phyloP scores from a whole-genome alignment of 345 rosid genomes.

The Erucastrum elatum region DNA sequence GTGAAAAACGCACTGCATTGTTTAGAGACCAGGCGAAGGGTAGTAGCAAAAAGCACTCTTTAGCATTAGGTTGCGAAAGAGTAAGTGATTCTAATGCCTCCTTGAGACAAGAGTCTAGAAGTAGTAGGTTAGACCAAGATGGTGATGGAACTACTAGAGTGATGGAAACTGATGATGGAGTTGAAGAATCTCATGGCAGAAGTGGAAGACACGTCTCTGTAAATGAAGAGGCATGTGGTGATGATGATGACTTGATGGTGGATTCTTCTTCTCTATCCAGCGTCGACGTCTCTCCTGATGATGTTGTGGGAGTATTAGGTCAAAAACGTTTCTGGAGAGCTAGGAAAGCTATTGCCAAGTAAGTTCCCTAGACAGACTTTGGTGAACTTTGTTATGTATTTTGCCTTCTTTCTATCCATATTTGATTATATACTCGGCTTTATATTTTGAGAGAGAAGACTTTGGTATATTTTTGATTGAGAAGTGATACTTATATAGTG shows the following conservation, averaged over 20 bases:
- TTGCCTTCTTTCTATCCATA: neutral
- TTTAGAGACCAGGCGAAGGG: constrained; percentile 30
- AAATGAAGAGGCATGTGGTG: constrained; percentile 58
- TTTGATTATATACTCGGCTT: constrained; percentile 22
- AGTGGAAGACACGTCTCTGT: constrained; percentile 35
- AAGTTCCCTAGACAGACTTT: constrained; percentile 42
- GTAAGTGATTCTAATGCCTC: constrained; percentile 26
- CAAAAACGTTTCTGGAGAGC: constrained; percentile 95
- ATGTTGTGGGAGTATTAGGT: constrained; percentile 84
- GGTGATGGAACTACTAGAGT: constrained; percentile 10
- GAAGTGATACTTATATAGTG: constrained; percentile 32
- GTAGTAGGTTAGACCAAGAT: constrained; percentile 27
- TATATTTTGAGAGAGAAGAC: constrained; percentile 28
- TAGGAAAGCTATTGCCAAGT: constrained; percentile 83
- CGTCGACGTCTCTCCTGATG: constrained; percentile 73
- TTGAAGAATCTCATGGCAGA: constrained; percentile 33
- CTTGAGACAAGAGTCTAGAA: constrained; percentile 41
- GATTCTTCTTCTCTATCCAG: constrained; percentile 67
- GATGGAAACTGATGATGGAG: constrained; percentile 40
- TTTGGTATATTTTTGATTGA: constrained; percentile 27
- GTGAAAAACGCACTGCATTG: constrained; percentile 35
- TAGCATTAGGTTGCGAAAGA: constrained; percentile 35
- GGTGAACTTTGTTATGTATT: neutral
- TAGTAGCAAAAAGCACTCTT: constrained; percentile 23
- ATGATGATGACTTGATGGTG: constrained; percentile 54